phyloP scores from a whole-genome alignment of 805 yeast species.

The Metschnikowia hibisci region DNA sequence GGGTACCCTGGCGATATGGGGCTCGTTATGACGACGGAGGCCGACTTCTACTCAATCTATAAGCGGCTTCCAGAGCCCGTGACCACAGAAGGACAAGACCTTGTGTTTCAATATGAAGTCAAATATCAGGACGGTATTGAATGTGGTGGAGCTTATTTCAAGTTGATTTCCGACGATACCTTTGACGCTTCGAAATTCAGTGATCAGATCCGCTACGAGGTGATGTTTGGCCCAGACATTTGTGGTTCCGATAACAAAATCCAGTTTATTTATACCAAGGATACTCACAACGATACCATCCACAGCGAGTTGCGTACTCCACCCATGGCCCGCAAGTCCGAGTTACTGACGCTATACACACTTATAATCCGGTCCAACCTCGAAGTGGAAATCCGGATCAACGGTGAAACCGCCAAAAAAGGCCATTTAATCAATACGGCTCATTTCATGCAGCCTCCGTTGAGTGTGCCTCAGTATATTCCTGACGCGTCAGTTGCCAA shows the following conservation, averaged over 20 bases:
- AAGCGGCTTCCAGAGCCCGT: slow-evolving; percentile 54
- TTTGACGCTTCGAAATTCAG: slow-evolving; percentile 48
- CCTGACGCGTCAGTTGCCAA: slow-evolving; percentile 54
- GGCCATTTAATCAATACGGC: slow-evolving; percentile 60
- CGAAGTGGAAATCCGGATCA: slow-evolving; percentile 73
- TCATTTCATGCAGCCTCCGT: slow-evolving; percentile 55
- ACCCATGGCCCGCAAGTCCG: slow-evolving; percentile 60
- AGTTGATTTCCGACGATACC: slow-evolving; percentile 49
- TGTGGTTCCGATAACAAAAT: slow-evolving; percentile 81
- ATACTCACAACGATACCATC: slow-evolving; percentile 50
- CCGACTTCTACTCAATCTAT: slow-evolving; percentile 81
- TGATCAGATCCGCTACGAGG: slow-evolving; percentile 67
- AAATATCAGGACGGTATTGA: slow-evolving; percentile 72
- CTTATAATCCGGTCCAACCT: slow-evolving; percentile 62
- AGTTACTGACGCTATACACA: slow-evolving; percentile 68
- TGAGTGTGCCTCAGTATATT: slow-evolving; percentile 64
- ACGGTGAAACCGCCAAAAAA: slow-evolving; percentile 68
- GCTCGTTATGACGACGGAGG: slow-evolving; percentile 68
- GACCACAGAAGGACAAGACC: slow-evolving; percentile 55
- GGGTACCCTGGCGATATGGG: slow-evolving; percentile 70
- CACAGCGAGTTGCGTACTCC: slow-evolving; percentile 68
- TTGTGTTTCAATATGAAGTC: slow-evolving; percentile 87
- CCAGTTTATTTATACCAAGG: slow-evolving; percentile 66
- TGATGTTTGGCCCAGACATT: slow-evolving; percentile 94
- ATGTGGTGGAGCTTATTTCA: slow-evolving; percentile 90